Evolutionary conservation across 345 rosid genomes (phyloP), one percentile per base, ranked within the genome.

Genomic region (Sisymbrium altissimum): DNA sequence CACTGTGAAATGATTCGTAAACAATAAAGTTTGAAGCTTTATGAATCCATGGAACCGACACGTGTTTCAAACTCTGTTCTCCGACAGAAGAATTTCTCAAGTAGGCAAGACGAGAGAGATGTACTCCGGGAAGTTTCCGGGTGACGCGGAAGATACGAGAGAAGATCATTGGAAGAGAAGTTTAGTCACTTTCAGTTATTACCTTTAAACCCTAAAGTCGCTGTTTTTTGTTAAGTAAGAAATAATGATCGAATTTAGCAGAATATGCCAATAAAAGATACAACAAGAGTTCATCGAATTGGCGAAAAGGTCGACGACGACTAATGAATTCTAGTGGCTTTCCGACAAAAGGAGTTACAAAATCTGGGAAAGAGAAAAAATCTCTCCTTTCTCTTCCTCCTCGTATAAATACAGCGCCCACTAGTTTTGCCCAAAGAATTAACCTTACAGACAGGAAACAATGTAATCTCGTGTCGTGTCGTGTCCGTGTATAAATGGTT

Each of bases 401-500:
- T 80, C 60, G 68, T 68, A 69, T 68, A 77, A 65, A 70, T 71
- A 73, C 79, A 82, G 49, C 35, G 50, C 2, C 74, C 49, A 61
- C 66, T 72, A 68, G n/a, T n/a, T n/a, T 78, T 75, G 72, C 64
- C 75, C 54, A 76, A 75, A 82, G 77, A 83, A 80, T 62, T 33
- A 58, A 81, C 60, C 80, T 78, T 79, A 60, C 48, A 65, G 75
- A 73, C 56, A 76, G 21, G 38, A 82, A 81, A 76, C 85, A 77
- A 79, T 83, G 71, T 56, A 73, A 62, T 12, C 57, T 15, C 44
- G 60, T 62, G 46, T 39, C 72, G 80, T 80, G 40, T 75, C 72
- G 80, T 80, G 40, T 75, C 14, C 10, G 72, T 57, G 72, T 61
- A 70, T 50, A 50, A 54, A 60, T 64, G 29, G 44, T 29, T 17